Base-by-base conservation (phyloP, 768 basidiomycete genomes). In the Pleurotus pulmonarius region DNA sequence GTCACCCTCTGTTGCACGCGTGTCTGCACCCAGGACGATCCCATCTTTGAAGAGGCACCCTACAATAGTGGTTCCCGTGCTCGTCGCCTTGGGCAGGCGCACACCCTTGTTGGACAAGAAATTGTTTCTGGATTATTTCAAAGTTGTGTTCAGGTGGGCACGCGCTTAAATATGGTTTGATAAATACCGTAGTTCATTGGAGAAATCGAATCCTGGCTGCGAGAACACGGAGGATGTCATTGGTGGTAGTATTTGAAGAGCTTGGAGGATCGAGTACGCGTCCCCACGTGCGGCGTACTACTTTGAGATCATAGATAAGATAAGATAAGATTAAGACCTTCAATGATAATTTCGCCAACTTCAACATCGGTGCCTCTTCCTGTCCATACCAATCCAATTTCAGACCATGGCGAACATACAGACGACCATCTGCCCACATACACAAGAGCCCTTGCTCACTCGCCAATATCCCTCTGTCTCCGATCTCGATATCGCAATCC, bases 61-160 rank as follows among this genome's bases (percentile, higher is more conserved):
- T 15, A 99, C 97, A 76, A 99, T 98, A 48, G 96, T 99, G 3
- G 96, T 99, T 63, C 94, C 95, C 0, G 92, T 94, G 73, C 91
- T 92, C 12, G 92, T 93, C 3, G 91, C 92, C 68, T 87, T 92
- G 51, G 92, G 92, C 43, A 88, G 69, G 12, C 81, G 84, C 16
- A 91, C 65, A 37, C 92, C 92, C 63, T 86, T 88, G 47, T 82
- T 78, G 9, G 75, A 69, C 58, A 94, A 70, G 67, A 88, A 92
- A 62, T 80, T 78, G 67, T 94, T 94, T 58, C 92, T 92, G 52
- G 20, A 20, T 16, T 40, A n/a, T 3, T 9, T 11, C 29, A 15
- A 29, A 11, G 4, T 55, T 39, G n/a, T 12, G 11, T 18, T 45
- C 25, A 18, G 16, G 5, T 3, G 9, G 29, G 29, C 29, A 9